Percentiles rank a stretch among this genome's conserved stretches.
Conservation (phyloP, 306 rosid genomes). For the Castanea mollissima region DNA sequence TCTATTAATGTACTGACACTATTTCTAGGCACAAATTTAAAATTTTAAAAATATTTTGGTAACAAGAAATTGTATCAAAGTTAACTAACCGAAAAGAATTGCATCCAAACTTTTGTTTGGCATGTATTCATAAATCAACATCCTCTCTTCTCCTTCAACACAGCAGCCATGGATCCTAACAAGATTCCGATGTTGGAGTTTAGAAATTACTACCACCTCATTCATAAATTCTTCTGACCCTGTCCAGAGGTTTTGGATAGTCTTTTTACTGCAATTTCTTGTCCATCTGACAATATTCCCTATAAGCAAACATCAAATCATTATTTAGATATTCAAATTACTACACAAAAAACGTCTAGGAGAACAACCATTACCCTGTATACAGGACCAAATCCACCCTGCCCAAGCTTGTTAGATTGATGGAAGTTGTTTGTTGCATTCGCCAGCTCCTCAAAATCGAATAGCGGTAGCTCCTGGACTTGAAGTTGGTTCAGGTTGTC, state of each 20-base stretch:
- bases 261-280: slow-evolving; percentile 46
- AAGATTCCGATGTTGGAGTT: slow-evolving; percentile 52
- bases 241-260: slow-evolving; percentile 40
- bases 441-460: slow-evolving; percentile 12
- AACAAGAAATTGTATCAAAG: background rate
- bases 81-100: slow-evolving; percentile 35
- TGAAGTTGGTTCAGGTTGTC: background rate
- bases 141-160: slow-evolving; percentile 34
- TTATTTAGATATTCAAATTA: background rate
- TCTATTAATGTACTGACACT: too few relatives aligned
- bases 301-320: background rate
- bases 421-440: slow-evolving; percentile 28
- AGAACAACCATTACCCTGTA: slow-evolving; percentile 24
- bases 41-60: background rate
- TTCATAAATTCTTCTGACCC: slow-evolving; percentile 47
- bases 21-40: background rate
- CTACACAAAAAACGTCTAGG: background rate
- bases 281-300: slow-evolving; percentile 37
- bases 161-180: slow-evolving; percentile 46
- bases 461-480: slow-evolving; percentile 27
- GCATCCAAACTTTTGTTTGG: slow-evolving; percentile 50
- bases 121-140: slow-evolving; percentile 48
- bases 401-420: slow-evolving; percentile 23
- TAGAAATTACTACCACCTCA: slow-evolving; percentile 41
- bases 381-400: slow-evolving; percentile 33